Conservation (phyloP, 1,139 yeast genomes). For the Taiozyma sp. region DNA sequence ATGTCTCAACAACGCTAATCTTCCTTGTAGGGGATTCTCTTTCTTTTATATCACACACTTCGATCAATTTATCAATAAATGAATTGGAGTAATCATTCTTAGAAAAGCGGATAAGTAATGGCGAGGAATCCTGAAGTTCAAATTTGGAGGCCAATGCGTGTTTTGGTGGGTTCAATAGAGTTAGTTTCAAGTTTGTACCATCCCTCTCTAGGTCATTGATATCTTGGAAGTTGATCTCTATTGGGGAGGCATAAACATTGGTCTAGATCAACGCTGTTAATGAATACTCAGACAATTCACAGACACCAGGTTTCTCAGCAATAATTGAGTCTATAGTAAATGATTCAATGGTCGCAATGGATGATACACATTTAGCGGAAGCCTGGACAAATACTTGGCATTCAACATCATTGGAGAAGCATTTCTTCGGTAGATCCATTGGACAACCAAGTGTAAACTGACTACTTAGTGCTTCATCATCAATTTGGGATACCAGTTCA, state of each 20-base stretch:
- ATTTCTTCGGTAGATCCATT: constrained; percentile 6
- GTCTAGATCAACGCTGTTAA: constrained; percentile 11
- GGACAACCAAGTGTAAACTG: background rate
- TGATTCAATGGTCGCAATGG: constrained; percentile 6
- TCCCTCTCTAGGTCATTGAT: constrained; percentile 5
- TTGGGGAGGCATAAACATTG: constrained; percentile 16
- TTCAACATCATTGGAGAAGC: constrained; percentile 16
- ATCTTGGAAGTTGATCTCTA: constrained; percentile 12
- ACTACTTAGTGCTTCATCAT: constrained; percentile 2
- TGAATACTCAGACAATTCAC: constrained; percentile 11
- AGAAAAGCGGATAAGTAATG: background rate
- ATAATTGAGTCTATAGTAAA: constrained; percentile 7
- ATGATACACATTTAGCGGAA: constrained; percentile 1
- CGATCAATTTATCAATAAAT: background rate
- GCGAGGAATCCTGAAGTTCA: background rate
- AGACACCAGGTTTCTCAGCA: constrained; percentile 7
- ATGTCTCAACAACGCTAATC: constrained; percentile 25
- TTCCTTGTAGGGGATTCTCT: constrained; percentile 16
- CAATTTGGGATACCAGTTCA: constrained; percentile 20
- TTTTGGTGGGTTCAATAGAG: constrained; percentile 5
- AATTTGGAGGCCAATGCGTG: constrained; percentile 9
- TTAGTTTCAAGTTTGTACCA: constrained; percentile 4
- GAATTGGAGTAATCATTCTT: background rate
- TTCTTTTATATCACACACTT: background rate
- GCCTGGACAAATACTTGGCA: constrained; percentile 13